Conservation (phyloP, 257 asterid genomes). For the Nicotiana benthamiana region DNA sequence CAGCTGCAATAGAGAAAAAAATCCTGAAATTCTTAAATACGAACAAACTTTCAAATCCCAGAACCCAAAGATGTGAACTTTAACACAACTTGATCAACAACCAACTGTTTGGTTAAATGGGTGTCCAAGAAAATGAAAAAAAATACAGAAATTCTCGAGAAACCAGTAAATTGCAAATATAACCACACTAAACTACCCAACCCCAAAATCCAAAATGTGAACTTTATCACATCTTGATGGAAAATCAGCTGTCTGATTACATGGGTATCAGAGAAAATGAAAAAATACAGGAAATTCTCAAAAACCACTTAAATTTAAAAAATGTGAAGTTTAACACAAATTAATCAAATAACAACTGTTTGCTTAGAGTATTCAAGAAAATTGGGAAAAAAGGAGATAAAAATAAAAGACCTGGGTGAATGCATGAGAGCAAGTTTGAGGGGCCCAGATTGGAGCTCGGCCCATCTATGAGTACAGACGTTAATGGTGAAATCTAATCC, state of each 20-base stretch:
- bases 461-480: slow-evolving; percentile 87
- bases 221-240: neutral
- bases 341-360: neutral
- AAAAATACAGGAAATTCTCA: neutral
- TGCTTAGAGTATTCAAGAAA: neutral
- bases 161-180: neutral
- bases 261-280: neutral
- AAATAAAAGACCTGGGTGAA: slow-evolving; percentile 38
- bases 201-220: neutral
- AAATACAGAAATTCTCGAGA: neutral
- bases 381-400: neutral
- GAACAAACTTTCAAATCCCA: neutral
- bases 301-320: no score
- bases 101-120: neutral
- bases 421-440: slow-evolving; percentile 80
- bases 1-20: no score
- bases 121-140: neutral
- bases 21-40: neutral
- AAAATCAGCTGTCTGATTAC: neutral
- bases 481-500: slow-evolving; percentile 71
- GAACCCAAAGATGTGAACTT: neutral
- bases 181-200: neutral
- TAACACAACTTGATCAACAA: neutral
- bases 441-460: slow-evolving; percentile 89
- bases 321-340: neutral